phyloP scores from a whole-genome alignment of 2,329 filamentous ascomycete genomes.

The Scytalidium sp. region DNA sequence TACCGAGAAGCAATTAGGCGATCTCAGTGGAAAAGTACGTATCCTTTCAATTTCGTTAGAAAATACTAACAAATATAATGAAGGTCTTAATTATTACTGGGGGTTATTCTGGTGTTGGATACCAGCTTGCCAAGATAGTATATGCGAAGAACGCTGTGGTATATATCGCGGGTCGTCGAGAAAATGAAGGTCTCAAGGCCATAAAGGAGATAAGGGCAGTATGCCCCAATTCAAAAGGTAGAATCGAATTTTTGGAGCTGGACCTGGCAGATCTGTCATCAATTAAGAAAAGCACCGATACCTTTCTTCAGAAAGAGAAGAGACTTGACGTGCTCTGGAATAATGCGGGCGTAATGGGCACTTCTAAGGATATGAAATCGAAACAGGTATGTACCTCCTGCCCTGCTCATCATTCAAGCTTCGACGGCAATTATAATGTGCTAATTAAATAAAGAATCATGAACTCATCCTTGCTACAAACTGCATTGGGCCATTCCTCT shows the following conservation, averaged over 20 bases:
- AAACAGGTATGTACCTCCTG: background rate
- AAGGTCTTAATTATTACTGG: slow-evolving; percentile 32
- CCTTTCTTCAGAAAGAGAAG: slow-evolving; percentile 14
- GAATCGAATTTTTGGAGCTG: slow-evolving; percentile 33
- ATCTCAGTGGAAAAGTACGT: slow-evolving; percentile 23
- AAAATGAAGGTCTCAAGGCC: slow-evolving; percentile 31
- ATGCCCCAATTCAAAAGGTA: slow-evolving; percentile 28
- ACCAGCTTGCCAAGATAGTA: slow-evolving; percentile 31
- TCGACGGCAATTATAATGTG: no score
- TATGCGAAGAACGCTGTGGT: slow-evolving; percentile 36
- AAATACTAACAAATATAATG: background rate
- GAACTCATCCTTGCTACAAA: slow-evolving; percentile 13
- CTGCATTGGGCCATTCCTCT: slow-evolving; percentile 12
- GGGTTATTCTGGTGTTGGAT: slow-evolving; percentile 31
- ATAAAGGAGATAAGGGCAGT: slow-evolving; percentile 33
- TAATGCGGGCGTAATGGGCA: slow-evolving; percentile 21
- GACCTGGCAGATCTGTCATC: slow-evolving; percentile 27
- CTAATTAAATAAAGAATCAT: slow-evolving; percentile 6
- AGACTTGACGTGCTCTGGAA: slow-evolving; percentile 23
- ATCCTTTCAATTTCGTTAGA: background rate
- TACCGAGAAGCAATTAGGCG: slow-evolving; percentile 32
- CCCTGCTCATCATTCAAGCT: background rate
- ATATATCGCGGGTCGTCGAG: slow-evolving; percentile 36
- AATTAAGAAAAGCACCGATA: slow-evolving; percentile 18
- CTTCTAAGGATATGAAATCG: slow-evolving; percentile 8